These are phyloP conservation scores for Pythium apleroticum DNA, from an alignment of 352 stramenopile species.

Conservation along the genomic window DNA sequence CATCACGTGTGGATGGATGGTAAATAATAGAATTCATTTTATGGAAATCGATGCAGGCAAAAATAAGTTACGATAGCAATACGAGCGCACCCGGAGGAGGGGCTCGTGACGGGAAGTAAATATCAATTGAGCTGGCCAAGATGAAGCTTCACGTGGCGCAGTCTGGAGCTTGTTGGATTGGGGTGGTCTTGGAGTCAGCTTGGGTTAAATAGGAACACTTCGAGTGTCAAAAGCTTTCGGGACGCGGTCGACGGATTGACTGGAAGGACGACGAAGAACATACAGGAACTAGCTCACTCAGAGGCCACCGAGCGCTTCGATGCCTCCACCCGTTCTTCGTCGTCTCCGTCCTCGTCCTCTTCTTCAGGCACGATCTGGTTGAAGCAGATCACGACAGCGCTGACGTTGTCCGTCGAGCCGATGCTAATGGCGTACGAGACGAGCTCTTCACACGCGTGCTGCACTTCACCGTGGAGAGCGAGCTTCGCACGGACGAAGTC, in stretches of 20 bases:
- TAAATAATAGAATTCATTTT: slow-evolving; percentile 14
- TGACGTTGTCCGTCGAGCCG: slow-evolving; percentile 85
- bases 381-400: slow-evolving; percentile 74
- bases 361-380: slow-evolving; percentile 44
- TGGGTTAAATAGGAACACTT: slow-evolving; percentile 4
- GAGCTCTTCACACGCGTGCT: slow-evolving; percentile 81
- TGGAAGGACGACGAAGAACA: slow-evolving; percentile 1
- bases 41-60: not conserved
- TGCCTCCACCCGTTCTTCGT: not conserved
- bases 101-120: slow-evolving; percentile 1
- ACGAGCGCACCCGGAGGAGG: not conserved
- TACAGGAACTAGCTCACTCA: not conserved
- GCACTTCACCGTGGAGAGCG: slow-evolving; percentile 62
- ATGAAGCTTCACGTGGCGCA: not conserved
- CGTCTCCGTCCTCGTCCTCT: slow-evolving; percentile 32
- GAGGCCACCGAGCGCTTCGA: slow-evolving; percentile 3
- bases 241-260: not conserved
- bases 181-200: not conserved
- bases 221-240: not conserved
- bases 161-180: not conserved
- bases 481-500: slow-evolving; percentile 81
- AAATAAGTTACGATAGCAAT: slow-evolving; percentile 9
- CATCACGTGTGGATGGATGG: not conserved
- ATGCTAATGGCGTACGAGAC: slow-evolving; percentile 80
- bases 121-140: not conserved